Percentiles rank a stretch among this genome's conserved stretches.
phyloP scores from a whole-genome alignment of 2,329 filamentous ascomycete genomes.

The Claviceps sorghi region DNA sequence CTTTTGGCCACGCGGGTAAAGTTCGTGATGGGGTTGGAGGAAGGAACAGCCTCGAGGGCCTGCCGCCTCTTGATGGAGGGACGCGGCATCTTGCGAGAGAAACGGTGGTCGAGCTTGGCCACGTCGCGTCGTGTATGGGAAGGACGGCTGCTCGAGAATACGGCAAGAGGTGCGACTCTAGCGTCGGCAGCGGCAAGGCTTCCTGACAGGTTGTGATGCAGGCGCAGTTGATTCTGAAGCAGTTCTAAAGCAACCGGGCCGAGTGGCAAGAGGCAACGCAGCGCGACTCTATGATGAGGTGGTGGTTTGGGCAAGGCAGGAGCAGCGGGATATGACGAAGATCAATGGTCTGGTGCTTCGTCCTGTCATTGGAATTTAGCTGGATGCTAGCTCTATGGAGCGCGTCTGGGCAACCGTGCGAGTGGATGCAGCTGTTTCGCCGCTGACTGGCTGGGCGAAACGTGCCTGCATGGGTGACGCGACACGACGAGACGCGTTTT shows the following conservation, averaged over 20 bases:
- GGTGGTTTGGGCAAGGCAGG: background rate
- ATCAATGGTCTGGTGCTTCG: background rate
- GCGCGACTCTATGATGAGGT: background rate
- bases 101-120: background rate
- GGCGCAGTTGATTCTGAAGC: background rate
- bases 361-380: background rate
- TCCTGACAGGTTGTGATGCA: background rate
- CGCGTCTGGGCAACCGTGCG: background rate
- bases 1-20: constrained; percentile 36
- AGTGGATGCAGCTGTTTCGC: background rate
- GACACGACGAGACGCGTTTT: background rate
- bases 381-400: background rate
- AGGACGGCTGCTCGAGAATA: background rate
- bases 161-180: background rate
- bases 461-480: background rate
- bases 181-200: background rate
- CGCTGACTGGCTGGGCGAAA: background rate
- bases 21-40: constrained; percentile 22
- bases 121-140: background rate
- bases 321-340: background rate
- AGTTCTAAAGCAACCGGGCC: too few relatives aligned
- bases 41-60: constrained; percentile 6
- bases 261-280: background rate
- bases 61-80: constrained; percentile 7
- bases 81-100: constrained; percentile 1